Evolutionary conservation across 2,329 filamentous ascomycete species (phyloP), one percentile per base, ranked within the genome.

Genomic region (Fusarium citri): DNA sequence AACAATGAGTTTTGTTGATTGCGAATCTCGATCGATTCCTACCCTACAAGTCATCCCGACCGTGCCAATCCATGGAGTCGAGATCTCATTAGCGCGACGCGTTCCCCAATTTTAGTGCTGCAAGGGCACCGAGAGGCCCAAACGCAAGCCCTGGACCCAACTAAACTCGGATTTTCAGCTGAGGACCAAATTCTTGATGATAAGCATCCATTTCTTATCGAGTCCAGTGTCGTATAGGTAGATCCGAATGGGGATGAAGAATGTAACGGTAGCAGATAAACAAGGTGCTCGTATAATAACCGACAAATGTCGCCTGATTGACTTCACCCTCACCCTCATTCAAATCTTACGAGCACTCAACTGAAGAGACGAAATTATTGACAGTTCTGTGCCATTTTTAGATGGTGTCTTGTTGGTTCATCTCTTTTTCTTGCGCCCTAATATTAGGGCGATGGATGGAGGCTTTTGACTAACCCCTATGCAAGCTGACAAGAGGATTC

Each of bases 281-380:
- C 34, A 12, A 12, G 34, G 14, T 20, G 14, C 18, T 53, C 49
- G 31, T 22, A 28, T 42, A 14, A 11, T 6, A 26, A 20, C 18
- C 23, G n/a, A 53, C 11, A 41, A 22, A 41, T 53, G 12, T 42
- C 49, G 49, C 34, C 45, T 26, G 20, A 42, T 11, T 10, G n/a
- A 34, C 8, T 34, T 16, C 8, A 34, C 16, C 4, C 48, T 50
- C 18, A 18, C 11, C 16, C 48, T 51, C 16, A 18, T 31, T 46
- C 26, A 59, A 59, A 59, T 59, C n/a, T 46, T 64, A 64, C 61
- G 31, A 26, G 34, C 34, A 37, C 10, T 37, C 34, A 37, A 37
- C 34, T 37, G 34, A 37, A 37, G 18, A 37, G 34, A 37, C 18
- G 34, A 37, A 37, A 37, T 37, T 37, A n/a, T 37, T 37, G 10